phyloP scores from a whole-genome alignment of 1,284 basidiomycete species.

The Trichosporon asahii region DNA sequence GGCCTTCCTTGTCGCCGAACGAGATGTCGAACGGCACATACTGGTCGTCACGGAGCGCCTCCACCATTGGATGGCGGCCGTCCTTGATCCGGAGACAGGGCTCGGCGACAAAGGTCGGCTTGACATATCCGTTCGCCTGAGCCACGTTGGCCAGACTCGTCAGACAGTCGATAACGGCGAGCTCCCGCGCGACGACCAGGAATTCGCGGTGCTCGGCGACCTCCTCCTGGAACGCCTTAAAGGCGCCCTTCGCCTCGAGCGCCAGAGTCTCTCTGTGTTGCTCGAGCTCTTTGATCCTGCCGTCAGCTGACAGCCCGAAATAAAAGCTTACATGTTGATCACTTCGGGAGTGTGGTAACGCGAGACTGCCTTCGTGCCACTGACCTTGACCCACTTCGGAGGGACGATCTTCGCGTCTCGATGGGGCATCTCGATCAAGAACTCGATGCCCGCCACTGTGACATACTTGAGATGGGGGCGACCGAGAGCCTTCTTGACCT shows the following conservation, averaged over 20 bases:
- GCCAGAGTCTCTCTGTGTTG: constrained; percentile 73
- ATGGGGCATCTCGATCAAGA: constrained; percentile 71
- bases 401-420: constrained; percentile 71
- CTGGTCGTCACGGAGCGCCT: constrained; percentile 67
- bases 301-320: neutral
- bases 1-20: constrained; percentile 53
- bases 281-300: constrained; percentile 64
- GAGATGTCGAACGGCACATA: constrained; percentile 64
- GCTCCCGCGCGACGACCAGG: constrained; percentile 66
- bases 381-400: constrained; percentile 72
- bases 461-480: constrained; percentile 74
- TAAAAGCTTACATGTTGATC: constrained; percentile 54
- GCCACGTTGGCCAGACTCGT: constrained; percentile 47
- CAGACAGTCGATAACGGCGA: constrained; percentile 63
- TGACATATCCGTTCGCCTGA: constrained; percentile 55
- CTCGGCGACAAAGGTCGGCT: constrained; percentile 69
- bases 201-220: constrained; percentile 68
- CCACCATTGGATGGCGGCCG: constrained; percentile 73
- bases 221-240: constrained; percentile 63
- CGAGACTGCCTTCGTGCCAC: constrained; percentile 68
- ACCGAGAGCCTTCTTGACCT: constrained; percentile 67
- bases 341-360: constrained; percentile 81
- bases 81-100: constrained; percentile 49
- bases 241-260: constrained; percentile 64
- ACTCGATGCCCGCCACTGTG: constrained; percentile 69